Percentiles rank a stretch among this genome's conserved stretches.
Conservation (phyloP, 2,329 filamentous ascomycete genomes). For the Ophiosphaerella korrae region DNA sequence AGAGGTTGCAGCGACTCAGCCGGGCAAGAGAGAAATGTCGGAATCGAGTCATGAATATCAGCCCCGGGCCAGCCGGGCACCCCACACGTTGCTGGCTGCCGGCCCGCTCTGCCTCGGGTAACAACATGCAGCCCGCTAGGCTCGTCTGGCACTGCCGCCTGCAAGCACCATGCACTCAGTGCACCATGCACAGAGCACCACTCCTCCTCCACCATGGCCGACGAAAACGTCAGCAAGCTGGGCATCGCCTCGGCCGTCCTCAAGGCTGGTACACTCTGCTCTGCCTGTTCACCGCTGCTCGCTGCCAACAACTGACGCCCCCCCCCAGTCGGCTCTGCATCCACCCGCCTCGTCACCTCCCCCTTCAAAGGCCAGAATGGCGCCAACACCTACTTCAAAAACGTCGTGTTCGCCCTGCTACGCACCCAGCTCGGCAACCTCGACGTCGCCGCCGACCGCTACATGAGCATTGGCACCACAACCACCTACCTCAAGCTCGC, state of each 20-base stretch:
- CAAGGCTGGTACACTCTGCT: conserved; percentile 29
- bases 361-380: conserved; percentile 46
- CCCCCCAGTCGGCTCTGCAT: conserved; percentile 37
- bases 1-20: conserved; percentile 17
- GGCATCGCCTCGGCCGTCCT: conserved; percentile 37
- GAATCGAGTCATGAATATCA: conserved; percentile 2
- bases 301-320: background rate
- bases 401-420: conserved; percentile 39
- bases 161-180: background rate
- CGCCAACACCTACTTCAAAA: conserved; percentile 45
- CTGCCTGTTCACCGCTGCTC: no score
- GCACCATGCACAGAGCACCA: no score
- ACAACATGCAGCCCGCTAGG: background rate
- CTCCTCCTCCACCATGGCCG: conserved; percentile 27
- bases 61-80: background rate
- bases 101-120: conserved; percentile 2
- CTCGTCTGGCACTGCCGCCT: background rate
- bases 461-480: conserved; percentile 30
- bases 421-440: conserved; percentile 38
- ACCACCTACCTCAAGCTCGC: conserved; percentile 44
- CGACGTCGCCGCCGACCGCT: conserved; percentile 42
- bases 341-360: conserved; percentile 38
- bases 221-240: conserved; percentile 38
- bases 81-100: background rate
- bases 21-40: conserved; percentile 5